phyloP scores from a whole-genome alignment of 2,329 filamentous ascomycete genomes.

The Colletotrichum coccodes region DNA sequence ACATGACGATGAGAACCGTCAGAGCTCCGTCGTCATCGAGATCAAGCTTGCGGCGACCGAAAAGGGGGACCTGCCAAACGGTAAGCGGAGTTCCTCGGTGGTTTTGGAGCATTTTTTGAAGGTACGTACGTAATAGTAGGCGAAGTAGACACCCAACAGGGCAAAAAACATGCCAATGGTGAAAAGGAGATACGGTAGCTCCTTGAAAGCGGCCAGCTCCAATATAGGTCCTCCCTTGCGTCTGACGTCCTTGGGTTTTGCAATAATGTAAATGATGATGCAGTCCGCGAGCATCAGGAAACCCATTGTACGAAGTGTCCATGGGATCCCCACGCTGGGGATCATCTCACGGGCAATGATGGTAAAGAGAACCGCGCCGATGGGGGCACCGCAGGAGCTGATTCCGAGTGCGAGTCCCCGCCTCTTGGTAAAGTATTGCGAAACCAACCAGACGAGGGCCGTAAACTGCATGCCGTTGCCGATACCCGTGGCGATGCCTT shows the following conservation, averaged over 20 bases:
- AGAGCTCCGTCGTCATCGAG: constrained; percentile 23
- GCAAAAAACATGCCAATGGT: constrained; percentile 32
- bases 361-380: constrained; percentile 64
- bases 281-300: constrained; percentile 76
- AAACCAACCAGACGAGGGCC: constrained; percentile 65
- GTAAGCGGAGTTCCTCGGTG: not conserved
- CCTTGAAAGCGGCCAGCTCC: constrained; percentile 26
- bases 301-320: constrained; percentile 68
- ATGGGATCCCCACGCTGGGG: constrained; percentile 63
- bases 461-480: constrained; percentile 66
- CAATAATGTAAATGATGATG: constrained; percentile 17
- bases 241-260: constrained; percentile 7
- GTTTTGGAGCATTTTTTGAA: not conserved
- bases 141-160: constrained; percentile 27
- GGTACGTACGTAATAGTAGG: constrained; percentile 23
- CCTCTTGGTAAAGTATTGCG: constrained; percentile 66
- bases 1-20: constrained; percentile 29
- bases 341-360: constrained; percentile 63
- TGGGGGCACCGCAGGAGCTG: constrained; percentile 64
- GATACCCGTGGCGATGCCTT: constrained; percentile 62
- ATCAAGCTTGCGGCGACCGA: not conserved
- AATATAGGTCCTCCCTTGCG: constrained; percentile 15
- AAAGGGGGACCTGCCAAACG: constrained; percentile 13
- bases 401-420: constrained; percentile 67
- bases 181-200: constrained; percentile 25